Percentiles rank a stretch among this genome's conserved stretches.
These are phyloP conservation scores for Candida vartiovaarae DNA, from an alignment of 805 yeast species.

Conservation along the genomic window DNA sequence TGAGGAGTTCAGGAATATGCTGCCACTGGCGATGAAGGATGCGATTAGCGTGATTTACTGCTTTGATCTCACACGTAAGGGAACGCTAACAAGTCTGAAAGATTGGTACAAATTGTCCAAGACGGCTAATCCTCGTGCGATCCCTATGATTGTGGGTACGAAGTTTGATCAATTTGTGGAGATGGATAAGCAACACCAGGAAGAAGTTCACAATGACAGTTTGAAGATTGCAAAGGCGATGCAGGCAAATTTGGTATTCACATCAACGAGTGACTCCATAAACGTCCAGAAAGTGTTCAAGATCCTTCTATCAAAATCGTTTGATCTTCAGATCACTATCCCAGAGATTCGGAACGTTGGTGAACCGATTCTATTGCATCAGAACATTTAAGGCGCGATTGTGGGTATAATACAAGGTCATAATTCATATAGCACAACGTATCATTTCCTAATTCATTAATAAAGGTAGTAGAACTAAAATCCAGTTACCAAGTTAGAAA, in stretches of 20 bases:
- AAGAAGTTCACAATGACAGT: constrained; percentile 76
- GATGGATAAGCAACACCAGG: constrained; percentile 71
- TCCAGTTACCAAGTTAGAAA: constrained; percentile 7
- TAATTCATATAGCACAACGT: not conserved
- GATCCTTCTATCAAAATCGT: constrained; percentile 82
- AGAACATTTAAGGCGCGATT: not conserved
- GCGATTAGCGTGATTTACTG: constrained; percentile 87
- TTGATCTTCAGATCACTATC: constrained; percentile 65
- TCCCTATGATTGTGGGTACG: constrained; percentile 88
- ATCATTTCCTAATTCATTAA: not conserved
- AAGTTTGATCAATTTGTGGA: constrained; percentile 85
- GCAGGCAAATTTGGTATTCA: constrained; percentile 78
- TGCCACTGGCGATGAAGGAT: constrained; percentile 85
- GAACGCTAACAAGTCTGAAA: constrained; percentile 79
- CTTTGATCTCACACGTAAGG: constrained; percentile 83
- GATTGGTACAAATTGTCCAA: constrained; percentile 94
- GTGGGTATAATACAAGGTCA: too few relatives aligned
- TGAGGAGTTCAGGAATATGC: constrained; percentile 89
- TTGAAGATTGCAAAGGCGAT: constrained; percentile 81
- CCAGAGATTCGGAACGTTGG: constrained; percentile 83
- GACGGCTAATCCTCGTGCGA: constrained; percentile 83
- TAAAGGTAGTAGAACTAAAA: not conserved
- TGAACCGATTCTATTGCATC: constrained; percentile 66
- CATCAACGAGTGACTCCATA: constrained; percentile 87
- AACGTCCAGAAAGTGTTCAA: constrained; percentile 93